Evolutionary conservation across 2,329 filamentous ascomycete genomes (phyloP).

Genomic region (Huntiella savannae): DNA sequence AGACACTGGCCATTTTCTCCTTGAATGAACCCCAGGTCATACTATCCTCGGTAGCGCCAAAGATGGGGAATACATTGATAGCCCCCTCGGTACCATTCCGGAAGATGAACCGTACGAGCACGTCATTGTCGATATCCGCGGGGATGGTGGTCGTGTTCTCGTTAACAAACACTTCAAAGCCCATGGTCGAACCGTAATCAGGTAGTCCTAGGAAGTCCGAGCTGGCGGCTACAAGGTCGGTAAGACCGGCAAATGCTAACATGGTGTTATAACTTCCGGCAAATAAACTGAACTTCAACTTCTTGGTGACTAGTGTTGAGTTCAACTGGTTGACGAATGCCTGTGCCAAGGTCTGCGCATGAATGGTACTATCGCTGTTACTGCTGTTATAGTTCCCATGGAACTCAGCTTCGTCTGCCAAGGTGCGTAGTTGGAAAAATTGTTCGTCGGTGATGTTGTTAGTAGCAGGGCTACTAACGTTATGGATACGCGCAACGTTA

Average conservation of each 20-base stretch:
- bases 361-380: slow-evolving; percentile 17
- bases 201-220: slow-evolving; percentile 18
- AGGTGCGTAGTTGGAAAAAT: slow-evolving; percentile 17
- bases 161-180: slow-evolving; percentile 19
- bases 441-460: slow-evolving; percentile 18
- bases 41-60: slow-evolving; percentile 16
- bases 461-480: slow-evolving; percentile 16
- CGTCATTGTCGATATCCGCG: slow-evolving; percentile 13
- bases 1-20: slow-evolving; percentile 15
- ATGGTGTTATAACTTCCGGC: slow-evolving; percentile 21
- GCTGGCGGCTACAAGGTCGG: slow-evolving; percentile 15
- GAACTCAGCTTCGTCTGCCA: slow-evolving; percentile 19
- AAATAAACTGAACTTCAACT: slow-evolving; percentile 19
- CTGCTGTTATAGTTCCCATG: slow-evolving; percentile 18
- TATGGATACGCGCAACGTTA: slow-evolving; percentile 20
- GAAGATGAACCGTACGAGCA: slow-evolving; percentile 19
- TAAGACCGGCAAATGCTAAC: slow-evolving; percentile 19
- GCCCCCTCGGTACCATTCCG: slow-evolving; percentile 18
- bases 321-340: slow-evolving; percentile 18
- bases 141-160: slow-evolving; percentile 16
- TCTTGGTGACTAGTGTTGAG: slow-evolving; percentile 16
- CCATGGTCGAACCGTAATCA: slow-evolving; percentile 20
- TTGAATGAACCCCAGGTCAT: slow-evolving; percentile 17
- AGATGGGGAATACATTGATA: slow-evolving; percentile 17
- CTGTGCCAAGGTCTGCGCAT: slow-evolving; percentile 17